Evolutionary conservation across 2,329 filamentous ascomycete species (phyloP), one percentile per base, ranked within the genome.

Genomic region (Tolypocladium album): DNA sequence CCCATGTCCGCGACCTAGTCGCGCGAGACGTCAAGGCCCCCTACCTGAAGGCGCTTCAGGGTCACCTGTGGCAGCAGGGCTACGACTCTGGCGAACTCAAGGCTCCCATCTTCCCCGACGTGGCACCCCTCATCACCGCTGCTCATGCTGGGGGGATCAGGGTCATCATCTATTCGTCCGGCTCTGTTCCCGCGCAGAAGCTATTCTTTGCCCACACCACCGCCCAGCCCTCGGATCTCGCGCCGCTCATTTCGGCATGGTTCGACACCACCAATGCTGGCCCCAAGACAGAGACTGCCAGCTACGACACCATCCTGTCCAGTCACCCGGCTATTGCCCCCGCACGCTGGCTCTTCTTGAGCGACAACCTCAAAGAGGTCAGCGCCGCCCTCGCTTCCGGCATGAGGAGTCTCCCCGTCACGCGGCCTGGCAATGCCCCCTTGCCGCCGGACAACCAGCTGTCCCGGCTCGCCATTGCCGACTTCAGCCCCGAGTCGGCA

Each of bases 241-340:
- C 78, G 4, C 74, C 75, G 1, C 71, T 83, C 60, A 80, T 91
- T 61, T 78, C 77, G 53, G 86, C 81, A 65, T 90, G 85, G 79
- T 93, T 90, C 69, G 90, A 94, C 71, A 93, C 89, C 4, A 83
- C 89, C 61, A 93, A 90, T 71, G 89, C 90, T 39, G 90, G 90
- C 1, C 79, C 83, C 60, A 94, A 94, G 77, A 83, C 80, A 55
- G 83, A 90, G 66, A 70, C 74, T 45, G 72, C 71, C 27, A 92
- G 89, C 71, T 94, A 93, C 74, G 72, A 75, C 65, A 83, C 78
- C 66, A 92, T 92, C 65, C 78, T 82, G 56, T 69, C 70, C 43
- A 68, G 67, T 43, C 61, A 69, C 60, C 71, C 82, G 20, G 74
- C 78, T 40, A 75, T 79, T 60, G 66, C 75, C 57, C 71, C 79